phyloP scores from a whole-genome alignment of 257 asterid genomes.

The Fraxinus quadrangulata region DNA sequence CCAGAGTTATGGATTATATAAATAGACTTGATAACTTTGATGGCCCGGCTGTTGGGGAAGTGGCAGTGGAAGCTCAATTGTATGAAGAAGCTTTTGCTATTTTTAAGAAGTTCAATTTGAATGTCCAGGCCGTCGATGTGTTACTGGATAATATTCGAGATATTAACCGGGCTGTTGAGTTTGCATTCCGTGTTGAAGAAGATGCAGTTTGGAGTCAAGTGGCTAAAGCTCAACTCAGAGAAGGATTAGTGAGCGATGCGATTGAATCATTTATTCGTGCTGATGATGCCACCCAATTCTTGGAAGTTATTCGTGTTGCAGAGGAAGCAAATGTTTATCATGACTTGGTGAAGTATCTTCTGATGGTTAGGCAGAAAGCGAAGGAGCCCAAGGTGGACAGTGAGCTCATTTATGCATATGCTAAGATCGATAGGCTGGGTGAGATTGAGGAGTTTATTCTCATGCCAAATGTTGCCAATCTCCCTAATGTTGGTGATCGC shows the following conservation, averaged over 20 bases:
- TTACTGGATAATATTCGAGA: slow-evolving; percentile 87
- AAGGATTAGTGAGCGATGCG: slow-evolving; percentile 97
- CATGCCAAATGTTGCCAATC: slow-evolving; percentile 44
- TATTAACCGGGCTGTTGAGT: slow-evolving; percentile 93
- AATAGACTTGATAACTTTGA: slow-evolving; percentile 98
- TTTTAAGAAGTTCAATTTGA: slow-evolving; percentile 96
- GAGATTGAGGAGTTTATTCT: slow-evolving; percentile 54
- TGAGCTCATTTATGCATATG: slow-evolving; percentile 61
- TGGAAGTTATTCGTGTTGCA: slow-evolving; percentile 91
- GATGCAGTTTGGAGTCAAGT: slow-evolving; percentile 99
- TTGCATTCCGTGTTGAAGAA: slow-evolving; percentile 98
- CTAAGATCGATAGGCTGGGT: slow-evolving; percentile 56
- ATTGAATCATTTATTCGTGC: slow-evolving; percentile 98
- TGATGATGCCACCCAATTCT: slow-evolving; percentile 82
- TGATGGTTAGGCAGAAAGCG: slow-evolving; percentile 58
- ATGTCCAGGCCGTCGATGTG: slow-evolving; percentile 96
- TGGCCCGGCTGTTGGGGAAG: slow-evolving; percentile 99
- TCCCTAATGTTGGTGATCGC: slow-evolving; percentile 40
- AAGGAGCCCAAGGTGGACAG: slow-evolving; percentile 67
- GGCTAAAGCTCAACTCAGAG: slow-evolving; percentile 95
- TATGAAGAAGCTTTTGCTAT: slow-evolving; percentile 95
- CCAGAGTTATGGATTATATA: slow-evolving; percentile 97
- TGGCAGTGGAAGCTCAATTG: slow-evolving; percentile 93
- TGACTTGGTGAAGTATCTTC: slow-evolving; percentile 76
- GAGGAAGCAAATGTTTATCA: slow-evolving; percentile 85